These are phyloP conservation scores for Penicillium hordei DNA, from an alignment of 2,329 filamentous ascomycete genomes.

Conservation along the genomic window DNA sequence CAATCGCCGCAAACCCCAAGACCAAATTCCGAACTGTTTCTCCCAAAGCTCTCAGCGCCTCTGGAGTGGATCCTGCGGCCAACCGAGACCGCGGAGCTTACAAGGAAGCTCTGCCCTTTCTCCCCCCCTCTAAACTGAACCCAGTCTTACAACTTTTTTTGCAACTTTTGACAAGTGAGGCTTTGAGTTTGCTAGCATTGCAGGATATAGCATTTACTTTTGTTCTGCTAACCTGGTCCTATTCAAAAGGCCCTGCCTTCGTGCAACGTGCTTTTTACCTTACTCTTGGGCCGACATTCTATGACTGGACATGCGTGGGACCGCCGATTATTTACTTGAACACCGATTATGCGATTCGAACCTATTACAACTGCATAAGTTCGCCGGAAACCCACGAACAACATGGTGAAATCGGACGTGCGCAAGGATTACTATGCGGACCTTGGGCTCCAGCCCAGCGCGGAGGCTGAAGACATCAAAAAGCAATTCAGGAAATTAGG, in stretches of 20 bases:
- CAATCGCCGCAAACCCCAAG: conserved; percentile 1
- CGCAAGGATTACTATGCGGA: conserved; percentile 82
- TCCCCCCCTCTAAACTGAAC: background rate
- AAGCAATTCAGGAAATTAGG: conserved; percentile 83
- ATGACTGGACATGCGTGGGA: conserved; percentile 19
- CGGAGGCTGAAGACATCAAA: conserved; percentile 73
- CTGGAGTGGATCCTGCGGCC: conserved; percentile 15
- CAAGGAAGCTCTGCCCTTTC: conserved; percentile 8
- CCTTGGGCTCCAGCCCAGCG: conserved; percentile 67
- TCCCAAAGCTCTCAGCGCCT: conserved; percentile 13
- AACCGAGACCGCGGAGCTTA: conserved; percentile 13
- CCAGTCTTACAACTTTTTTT: background rate
- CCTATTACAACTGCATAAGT: conserved; percentile 11
- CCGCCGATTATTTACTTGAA: conserved; percentile 5
- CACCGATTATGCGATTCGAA: conserved; percentile 18
- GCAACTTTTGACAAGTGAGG: background rate
- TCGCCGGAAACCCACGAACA: conserved; percentile 30
- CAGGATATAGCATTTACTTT: background rate
- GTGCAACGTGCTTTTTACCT: conserved; percentile 4
- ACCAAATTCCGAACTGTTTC: conserved; percentile 5
- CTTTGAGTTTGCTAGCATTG: background rate
- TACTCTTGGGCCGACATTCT: conserved; percentile 1
- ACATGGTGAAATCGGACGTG: conserved; percentile 68
- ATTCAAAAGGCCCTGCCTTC: background rate
- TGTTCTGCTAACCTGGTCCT: background rate